These are phyloP conservation scores for Gilbertella persicaria DNA, from an alignment of 371 early-diverging fungal genomes.

Conservation along the genomic window DNA sequence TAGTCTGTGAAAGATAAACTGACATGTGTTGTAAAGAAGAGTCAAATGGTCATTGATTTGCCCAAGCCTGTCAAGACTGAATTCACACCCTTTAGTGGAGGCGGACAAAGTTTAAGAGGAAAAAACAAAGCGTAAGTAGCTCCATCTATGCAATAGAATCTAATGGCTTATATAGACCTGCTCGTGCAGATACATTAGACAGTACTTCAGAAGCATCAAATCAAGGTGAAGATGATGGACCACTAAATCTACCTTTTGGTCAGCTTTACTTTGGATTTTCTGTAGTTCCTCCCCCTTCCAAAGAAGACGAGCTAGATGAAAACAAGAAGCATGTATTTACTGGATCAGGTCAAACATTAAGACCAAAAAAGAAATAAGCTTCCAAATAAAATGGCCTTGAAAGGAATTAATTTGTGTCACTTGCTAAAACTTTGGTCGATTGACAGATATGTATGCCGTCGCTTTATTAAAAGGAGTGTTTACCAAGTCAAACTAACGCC, in stretches of 20 bases:
- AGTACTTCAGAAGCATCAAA: conserved; percentile 27
- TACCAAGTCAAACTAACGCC: no score
- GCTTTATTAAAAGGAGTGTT: no score
- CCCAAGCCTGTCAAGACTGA: conserved; percentile 43
- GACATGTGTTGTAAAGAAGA: conserved; percentile 40
- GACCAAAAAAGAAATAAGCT: conserved; percentile 42
- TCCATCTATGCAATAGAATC: background rate
- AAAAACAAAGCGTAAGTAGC: conserved; percentile 40
- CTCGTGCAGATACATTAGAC: conserved; percentile 7
- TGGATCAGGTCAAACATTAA: conserved; percentile 44
- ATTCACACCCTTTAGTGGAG: conserved; percentile 43
- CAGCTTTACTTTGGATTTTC: conserved; percentile 90
- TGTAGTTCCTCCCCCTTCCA: conserved; percentile 47
- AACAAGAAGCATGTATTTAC: conserved; percentile 19
- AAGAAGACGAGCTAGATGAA: conserved; percentile 19
- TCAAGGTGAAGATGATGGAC: conserved; percentile 62
- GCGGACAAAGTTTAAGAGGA: conserved; percentile 43
- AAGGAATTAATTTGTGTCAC: no score
- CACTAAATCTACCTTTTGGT: conserved; percentile 85
- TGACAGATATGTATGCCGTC: no score
- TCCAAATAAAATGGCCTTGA: no score
- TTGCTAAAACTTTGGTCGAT: no score
- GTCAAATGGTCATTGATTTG: conserved; percentile 48
- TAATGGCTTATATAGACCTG: background rate
- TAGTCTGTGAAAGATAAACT: background rate